Base-by-base conservation (phyloP, 257 asterid genomes). In the Capsicum chinense region DNA sequence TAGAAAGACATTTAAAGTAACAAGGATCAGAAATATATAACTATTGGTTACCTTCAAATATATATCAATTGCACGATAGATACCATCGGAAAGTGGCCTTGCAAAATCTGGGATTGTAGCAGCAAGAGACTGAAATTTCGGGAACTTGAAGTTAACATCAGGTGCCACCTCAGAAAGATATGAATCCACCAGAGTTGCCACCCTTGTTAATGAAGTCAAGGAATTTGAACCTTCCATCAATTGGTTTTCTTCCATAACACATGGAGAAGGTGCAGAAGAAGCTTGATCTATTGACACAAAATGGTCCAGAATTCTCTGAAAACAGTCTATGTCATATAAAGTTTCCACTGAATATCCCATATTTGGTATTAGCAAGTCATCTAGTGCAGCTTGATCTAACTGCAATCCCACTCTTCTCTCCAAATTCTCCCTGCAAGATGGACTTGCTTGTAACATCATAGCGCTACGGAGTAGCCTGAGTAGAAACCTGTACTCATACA, bases 81-180 rank as follows among this genome's bases (percentile, higher is more conserved):
- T 86, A 47, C 99, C 98, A 85, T 94, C 98, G 4, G 94, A 87
- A 56, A 90, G 83, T 0, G 96, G 95, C 87, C 99, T 86, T 17
- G 98, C 99, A 80, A 94, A 93, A 81, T 94, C 98, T 9, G 99
- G 98, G 80, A 95, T 79, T 0, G 94, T 91, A 7, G 98, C 95
- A 66, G 96, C 97, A 47, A 95, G 91, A 21, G 96, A 76, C 68
- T 87, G 97, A 79, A 95, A 95, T 47, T 95, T 95, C 3, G 93
- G 93, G 54, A 93, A 90, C 90, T 91, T 94, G 7, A 92, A 85
- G 78, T 95, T 92, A 19, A 87, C 93, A 69, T 95, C 98, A 0
- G 95, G 90, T 0, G 97, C 99, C 35, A 95, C 97, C 26, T 95
- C 99, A 59, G 97, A 95, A 80, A 95, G 97, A 85, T 94, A 93